phyloP scores from a whole-genome alignment of 805 yeast species.

The Torulaspora maleeae region DNA sequence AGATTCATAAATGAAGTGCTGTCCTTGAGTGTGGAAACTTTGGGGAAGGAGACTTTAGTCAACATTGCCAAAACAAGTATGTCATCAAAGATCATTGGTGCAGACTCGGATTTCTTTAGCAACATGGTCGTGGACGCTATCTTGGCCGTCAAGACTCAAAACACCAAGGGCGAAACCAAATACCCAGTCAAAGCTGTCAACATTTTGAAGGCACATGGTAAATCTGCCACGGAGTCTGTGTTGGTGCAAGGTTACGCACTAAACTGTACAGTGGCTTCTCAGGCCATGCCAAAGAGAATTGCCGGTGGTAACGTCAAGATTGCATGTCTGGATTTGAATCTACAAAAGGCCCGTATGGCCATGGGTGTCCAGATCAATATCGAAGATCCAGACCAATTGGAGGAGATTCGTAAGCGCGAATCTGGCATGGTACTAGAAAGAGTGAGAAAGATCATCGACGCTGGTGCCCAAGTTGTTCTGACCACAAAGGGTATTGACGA shows the following conservation, averaged over 20 bases:
- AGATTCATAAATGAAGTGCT: constrained; percentile 81
- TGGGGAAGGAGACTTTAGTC: constrained; percentile 79
- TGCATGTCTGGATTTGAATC: constrained; percentile 85
- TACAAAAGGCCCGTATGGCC: constrained; percentile 96
- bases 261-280: constrained; percentile 95
- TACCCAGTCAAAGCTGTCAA: constrained; percentile 98
- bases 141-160: constrained; percentile 88
- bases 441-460: constrained; percentile 68
- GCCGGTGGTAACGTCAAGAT: constrained; percentile 57
- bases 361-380: constrained; percentile 96
- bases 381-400: constrained; percentile 95
- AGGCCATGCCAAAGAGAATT: constrained; percentile 78
- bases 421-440: constrained; percentile 80
- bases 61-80: constrained; percentile 95
- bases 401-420: constrained; percentile 85
- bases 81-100: constrained; percentile 94
- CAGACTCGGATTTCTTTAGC: constrained; percentile 87
- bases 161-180: constrained; percentile 78
- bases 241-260: constrained; percentile 91
- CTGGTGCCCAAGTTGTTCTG: constrained; percentile 90
- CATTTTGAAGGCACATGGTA: constrained; percentile 93
- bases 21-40: constrained; percentile 69
- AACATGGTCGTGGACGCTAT: constrained; percentile 92
- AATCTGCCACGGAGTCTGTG: constrained; percentile 79
- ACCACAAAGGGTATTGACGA: constrained; percentile 96